Percentiles rank a stretch among this genome's conserved stretches.
These are phyloP conservation scores for Psilocybe cyanescens DNA, from an alignment of 768 basidiomycete genomes.

Conservation along the genomic window DNA sequence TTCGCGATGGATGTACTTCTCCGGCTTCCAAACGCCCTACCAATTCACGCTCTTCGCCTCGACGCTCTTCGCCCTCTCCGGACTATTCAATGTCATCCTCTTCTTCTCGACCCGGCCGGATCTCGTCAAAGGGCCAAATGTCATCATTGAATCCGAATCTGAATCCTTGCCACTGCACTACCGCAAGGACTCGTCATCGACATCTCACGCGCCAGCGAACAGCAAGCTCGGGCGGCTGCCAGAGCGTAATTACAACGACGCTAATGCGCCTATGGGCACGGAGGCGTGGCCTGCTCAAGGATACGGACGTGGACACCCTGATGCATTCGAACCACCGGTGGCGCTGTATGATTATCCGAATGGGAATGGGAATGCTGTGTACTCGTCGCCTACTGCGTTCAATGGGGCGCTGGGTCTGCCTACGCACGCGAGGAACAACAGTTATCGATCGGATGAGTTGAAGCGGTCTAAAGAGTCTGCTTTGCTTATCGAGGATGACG, in stretches of 20 bases:
- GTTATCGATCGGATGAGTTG: conserved; percentile 1
- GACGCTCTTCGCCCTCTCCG: conserved; percentile 45
- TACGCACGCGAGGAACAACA: conserved; percentile 2
- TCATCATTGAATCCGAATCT: conserved; percentile 12
- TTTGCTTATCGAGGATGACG: conserved; percentile 17
- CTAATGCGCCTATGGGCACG: background rate
- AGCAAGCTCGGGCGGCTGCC: conserved; percentile 17
- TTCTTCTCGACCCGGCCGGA: conserved; percentile 33
- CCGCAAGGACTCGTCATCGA: conserved; percentile 3
- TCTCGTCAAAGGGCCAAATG: conserved; percentile 24
- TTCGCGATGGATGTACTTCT: conserved; percentile 42
- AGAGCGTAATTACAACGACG: conserved; percentile 9
- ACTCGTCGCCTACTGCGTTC: background rate
- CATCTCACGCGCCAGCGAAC: background rate
- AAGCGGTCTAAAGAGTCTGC: conserved; percentile 9
- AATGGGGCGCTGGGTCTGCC: conserved; percentile 5
- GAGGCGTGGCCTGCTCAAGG: background rate
- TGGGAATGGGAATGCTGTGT: background rate
- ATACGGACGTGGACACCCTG: background rate
- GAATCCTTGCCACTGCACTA: conserved; percentile 11
- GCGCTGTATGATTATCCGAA: background rate
- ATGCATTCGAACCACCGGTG: background rate
- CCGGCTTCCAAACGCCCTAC: conserved; percentile 31
- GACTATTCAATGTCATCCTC: conserved; percentile 47
- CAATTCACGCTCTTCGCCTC: conserved; percentile 41